Evolutionary conservation across 1,284 basidiomycete species (phyloP).

Genomic region (Irpex lacteus): DNA sequence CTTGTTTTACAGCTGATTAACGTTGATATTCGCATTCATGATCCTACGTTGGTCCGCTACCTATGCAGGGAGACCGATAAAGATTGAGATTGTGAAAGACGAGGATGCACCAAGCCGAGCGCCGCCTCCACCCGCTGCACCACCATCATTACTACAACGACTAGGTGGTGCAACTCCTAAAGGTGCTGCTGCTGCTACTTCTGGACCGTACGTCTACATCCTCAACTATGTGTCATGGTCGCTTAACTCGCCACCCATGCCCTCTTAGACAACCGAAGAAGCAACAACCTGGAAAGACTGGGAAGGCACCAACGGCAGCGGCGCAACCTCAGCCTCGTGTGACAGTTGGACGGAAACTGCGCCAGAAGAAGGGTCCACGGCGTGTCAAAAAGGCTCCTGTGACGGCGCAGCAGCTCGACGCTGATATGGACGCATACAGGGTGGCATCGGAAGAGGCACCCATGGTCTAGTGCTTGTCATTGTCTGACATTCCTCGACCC

Average conservation of each 20-base stretch:
- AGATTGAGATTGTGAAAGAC: constrained; percentile 65
- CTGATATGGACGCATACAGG: constrained; percentile 72
- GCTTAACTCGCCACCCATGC: neutral
- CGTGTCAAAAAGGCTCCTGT: constrained; percentile 52
- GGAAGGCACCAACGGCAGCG: constrained; percentile 1
- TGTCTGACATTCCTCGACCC: neutral
- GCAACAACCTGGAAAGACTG: neutral
- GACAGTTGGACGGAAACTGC: constrained; percentile 30
- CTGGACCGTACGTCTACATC: neutral
- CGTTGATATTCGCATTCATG: neutral
- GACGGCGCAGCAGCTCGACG: constrained; percentile 53
- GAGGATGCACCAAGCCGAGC: constrained; percentile 21
- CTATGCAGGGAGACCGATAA: constrained; percentile 56
- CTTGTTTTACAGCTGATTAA: neutral
- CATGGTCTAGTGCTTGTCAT: neutral
- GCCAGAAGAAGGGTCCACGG: constrained; percentile 62
- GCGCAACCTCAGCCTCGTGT: constrained; percentile 10
- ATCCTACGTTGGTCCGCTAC: constrained; percentile 1
- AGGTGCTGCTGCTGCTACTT: constrained; percentile 3
- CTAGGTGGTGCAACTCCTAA: constrained; percentile 22
- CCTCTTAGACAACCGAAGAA: constrained; percentile 13
- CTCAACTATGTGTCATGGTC: neutral
- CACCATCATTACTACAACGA: constrained; percentile 37
- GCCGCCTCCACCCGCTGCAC: constrained; percentile 11
- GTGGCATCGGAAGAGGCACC: constrained; percentile 26